Evolutionary conservation across 2,329 filamentous ascomycete species (phyloP).

Genomic region (Biscogniauxia mediterranea): DNA sequence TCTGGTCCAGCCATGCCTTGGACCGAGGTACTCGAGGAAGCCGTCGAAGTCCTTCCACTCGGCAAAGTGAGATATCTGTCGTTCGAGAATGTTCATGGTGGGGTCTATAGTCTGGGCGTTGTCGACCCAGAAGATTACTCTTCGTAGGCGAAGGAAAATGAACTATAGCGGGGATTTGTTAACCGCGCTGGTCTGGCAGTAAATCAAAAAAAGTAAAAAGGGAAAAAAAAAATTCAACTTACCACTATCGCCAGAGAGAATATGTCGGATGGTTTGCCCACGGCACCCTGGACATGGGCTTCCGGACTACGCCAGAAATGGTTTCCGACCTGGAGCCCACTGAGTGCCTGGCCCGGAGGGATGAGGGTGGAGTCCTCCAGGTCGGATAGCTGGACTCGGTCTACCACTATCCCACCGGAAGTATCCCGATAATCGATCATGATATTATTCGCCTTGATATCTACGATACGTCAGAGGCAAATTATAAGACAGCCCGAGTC

Average conservation of each 20-base stretch:
- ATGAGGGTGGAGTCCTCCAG: constrained; percentile 41
- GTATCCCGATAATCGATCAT: constrained; percentile 39
- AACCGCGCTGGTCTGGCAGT: constrained; percentile 1
- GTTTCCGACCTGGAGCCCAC: constrained; percentile 39
- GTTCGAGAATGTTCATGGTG: constrained; percentile 41
- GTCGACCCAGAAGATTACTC: constrained; percentile 40
- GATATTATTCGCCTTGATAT: constrained; percentile 45
- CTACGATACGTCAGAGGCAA: constrained; percentile 21
- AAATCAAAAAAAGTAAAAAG: background rate
- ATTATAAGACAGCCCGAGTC: constrained; percentile 6
- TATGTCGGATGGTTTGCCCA: constrained; percentile 40
- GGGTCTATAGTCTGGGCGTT: constrained; percentile 35
- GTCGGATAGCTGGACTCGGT: constrained; percentile 40
- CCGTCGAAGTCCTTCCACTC: constrained; percentile 40
- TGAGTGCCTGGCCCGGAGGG: constrained; percentile 35
- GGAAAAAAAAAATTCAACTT: constrained; percentile 19
- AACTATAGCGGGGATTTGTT: constrained; percentile 33
- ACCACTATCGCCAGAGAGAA: constrained; percentile 45
- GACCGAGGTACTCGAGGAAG: constrained; percentile 41
- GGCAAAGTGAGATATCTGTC: constrained; percentile 47
- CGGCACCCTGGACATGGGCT: constrained; percentile 38
- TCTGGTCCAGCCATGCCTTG: constrained; percentile 37
- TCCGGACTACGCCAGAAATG: constrained; percentile 46
- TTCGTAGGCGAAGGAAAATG: constrained; percentile 43
- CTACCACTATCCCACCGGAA: constrained; percentile 30